phyloP scores from a whole-genome alignment of 2,329 filamentous ascomycete genomes.

The Metarhizium robertsii region DNA sequence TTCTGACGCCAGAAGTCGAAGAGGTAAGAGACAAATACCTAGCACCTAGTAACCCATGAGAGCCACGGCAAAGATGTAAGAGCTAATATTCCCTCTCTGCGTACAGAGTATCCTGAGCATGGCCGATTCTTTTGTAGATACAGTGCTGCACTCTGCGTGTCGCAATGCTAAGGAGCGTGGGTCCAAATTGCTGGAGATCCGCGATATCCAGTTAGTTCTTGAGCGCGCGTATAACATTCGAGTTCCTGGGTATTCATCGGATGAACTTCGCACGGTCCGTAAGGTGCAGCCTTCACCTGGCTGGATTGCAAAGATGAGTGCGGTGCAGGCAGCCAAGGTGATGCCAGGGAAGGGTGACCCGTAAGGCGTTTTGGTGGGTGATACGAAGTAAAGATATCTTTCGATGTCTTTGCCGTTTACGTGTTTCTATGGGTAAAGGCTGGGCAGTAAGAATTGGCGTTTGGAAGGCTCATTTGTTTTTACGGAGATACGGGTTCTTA shows the following conservation, averaged over 20 bases:
- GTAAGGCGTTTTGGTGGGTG: not conserved
- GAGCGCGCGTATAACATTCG: slow-evolving; percentile 84
- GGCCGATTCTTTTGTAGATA: slow-evolving; percentile 92
- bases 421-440: not conserved
- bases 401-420: not conserved
- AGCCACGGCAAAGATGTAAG: not conserved
- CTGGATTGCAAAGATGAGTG: slow-evolving; percentile 97
- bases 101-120: slow-evolving; percentile 75
- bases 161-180: slow-evolving; percentile 88
- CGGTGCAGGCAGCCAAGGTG: slow-evolving; percentile 87
- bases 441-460: slow-evolving; percentile 3
- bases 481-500: not conserved
- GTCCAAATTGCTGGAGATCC: slow-evolving; percentile 81
- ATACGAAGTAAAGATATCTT: not conserved
- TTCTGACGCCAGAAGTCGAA: slow-evolving; percentile 85
- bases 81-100: slow-evolving; percentile 7
- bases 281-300: slow-evolving; percentile 81
- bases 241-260: slow-evolving; percentile 87
- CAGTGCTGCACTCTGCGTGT: slow-evolving; percentile 78
- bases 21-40: slow-evolving; percentile 51
- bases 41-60: not conserved
- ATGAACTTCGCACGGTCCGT: slow-evolving; percentile 87
- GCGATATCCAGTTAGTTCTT: slow-evolving; percentile 73
- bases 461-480: not conserved
- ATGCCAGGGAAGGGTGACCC: slow-evolving; percentile 50